Evolutionary conservation across 2,329 filamentous ascomycete genomes (phyloP), one percentile per base, ranked within the genome.

Genomic region (Claviceps sorghi): DNA sequence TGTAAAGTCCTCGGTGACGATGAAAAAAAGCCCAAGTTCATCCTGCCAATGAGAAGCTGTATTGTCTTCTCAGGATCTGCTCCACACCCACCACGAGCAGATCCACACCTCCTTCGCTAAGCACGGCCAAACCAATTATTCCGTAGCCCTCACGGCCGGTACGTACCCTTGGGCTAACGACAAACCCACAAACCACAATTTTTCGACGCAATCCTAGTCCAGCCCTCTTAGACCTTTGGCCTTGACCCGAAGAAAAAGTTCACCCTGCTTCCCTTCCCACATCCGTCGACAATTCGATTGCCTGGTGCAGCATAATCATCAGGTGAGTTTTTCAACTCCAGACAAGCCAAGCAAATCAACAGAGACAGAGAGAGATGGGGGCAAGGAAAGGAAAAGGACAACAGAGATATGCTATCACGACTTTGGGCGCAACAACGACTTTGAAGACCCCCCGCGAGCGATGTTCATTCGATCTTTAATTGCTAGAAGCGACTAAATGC

Each of bases 231-330:
- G 52, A 59, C 58, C 2, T 38, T 38, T n/a, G 36, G 36, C 36
- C 36, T 38, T 56, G 56, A 58, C 58, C 55, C 58, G 44, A 38
- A 57, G 34, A 56, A 60, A 65, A 69, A 67, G 64, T 67, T 34
- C 19, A 19, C 17, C 44, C 15, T 68, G 65, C 61, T 58, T 64
- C 58, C 46, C 58, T 22, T 66, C 62, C 60, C 62, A 67, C 62
- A 67, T 62, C 62, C 64, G 65, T 52, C 53, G 45, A 60, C 68
- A 67, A 70, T 62, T 64, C 68, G 70, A 73, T 72, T 73, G 69
- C 68, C 69, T 72, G 71, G 69, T 74, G 70, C 67, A 63, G 62
- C 62, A 61, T 58, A 66, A 65, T 69, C 71, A 73, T 71, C 72
- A 74, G 72, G 72, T 74, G 58, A 72, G 71, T 72, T 41, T 72